Percentiles rank a stretch among this genome's conserved stretches.
phyloP scores from a whole-genome alignment of 345 rosid genomes.

The Pugionium dolabratum region DNA sequence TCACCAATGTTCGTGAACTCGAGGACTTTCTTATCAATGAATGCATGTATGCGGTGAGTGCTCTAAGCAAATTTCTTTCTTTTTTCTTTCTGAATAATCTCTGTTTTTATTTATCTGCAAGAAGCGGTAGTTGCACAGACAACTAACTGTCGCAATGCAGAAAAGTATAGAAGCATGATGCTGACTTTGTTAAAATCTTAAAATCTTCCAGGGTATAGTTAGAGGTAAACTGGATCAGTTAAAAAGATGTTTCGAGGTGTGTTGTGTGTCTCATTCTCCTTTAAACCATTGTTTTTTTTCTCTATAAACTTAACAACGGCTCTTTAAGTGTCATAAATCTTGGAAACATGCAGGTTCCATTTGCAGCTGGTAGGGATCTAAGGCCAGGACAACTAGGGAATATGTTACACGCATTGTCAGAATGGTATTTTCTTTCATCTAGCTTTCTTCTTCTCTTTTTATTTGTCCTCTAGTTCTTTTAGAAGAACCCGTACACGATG shows the following conservation, averaged over 20 bases:
- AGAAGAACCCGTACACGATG: neutral
- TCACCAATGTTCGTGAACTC: constrained; percentile 91
- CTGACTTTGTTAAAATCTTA: constrained; percentile 8
- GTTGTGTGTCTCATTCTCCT: constrained; percentile 15
- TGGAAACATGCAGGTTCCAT: constrained; percentile 63
- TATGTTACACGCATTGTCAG: constrained; percentile 85
- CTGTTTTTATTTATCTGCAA: neutral
- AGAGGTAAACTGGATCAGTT: constrained; percentile 96
- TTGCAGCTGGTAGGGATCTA: constrained; percentile 96
- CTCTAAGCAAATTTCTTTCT: neutral
- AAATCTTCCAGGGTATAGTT: constrained; percentile 69
- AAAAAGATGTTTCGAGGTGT: constrained; percentile 92
- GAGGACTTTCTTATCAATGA: constrained; percentile 98
- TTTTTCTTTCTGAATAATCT: neutral
- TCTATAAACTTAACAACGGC: neutral
- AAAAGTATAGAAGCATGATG: constrained; percentile 3
- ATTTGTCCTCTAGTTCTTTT: neutral
- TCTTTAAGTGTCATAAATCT: constrained; percentile 2
- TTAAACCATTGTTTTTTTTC: neutral
- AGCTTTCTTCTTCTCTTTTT: constrained; percentile 24
- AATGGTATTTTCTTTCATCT: constrained; percentile 49
- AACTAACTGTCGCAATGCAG: neutral
- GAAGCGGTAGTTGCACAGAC: neutral
- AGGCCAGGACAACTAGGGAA: constrained; percentile 85
- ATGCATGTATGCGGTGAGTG: constrained; percentile 91